These are phyloP conservation scores for Hylodesmum podocarpum DNA, from an alignment of 306 rosid genomes.

Conservation along the genomic window DNA sequence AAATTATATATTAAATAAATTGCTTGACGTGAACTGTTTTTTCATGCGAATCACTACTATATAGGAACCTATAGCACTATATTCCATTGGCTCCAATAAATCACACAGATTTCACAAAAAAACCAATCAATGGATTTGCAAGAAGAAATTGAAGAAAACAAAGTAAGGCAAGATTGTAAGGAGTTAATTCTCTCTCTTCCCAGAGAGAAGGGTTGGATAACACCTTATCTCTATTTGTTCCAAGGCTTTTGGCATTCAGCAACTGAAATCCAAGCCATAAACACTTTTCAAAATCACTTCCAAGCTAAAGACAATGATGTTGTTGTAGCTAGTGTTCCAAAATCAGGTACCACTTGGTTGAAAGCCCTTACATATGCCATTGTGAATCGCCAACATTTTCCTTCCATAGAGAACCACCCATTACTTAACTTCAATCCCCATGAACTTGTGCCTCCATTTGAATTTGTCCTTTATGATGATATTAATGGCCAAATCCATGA, in stretches of 20 bases:
- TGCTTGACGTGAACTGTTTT: background rate
- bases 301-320: background rate
- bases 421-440: background rate
- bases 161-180: background rate
- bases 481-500: background rate
- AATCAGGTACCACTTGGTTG: slow-evolving; percentile 11
- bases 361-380: slow-evolving; percentile 1
- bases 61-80: background rate
- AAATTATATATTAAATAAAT: background rate
- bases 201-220: background rate
- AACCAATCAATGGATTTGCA: background rate
- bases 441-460: background rate
- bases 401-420: background rate
- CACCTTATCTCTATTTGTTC: background rate
- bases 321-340: background rate
- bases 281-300: background rate
- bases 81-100: background rate
- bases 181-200: background rate
- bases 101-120: background rate
- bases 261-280: background rate
- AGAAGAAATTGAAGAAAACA: background rate
- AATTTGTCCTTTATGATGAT: background rate
- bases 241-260: background rate
- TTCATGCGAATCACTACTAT: background rate
- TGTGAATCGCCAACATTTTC: background rate